Base-by-base conservation (phyloP, 139 green algal genomes). In the Ettlia oleoabundans region DNA sequence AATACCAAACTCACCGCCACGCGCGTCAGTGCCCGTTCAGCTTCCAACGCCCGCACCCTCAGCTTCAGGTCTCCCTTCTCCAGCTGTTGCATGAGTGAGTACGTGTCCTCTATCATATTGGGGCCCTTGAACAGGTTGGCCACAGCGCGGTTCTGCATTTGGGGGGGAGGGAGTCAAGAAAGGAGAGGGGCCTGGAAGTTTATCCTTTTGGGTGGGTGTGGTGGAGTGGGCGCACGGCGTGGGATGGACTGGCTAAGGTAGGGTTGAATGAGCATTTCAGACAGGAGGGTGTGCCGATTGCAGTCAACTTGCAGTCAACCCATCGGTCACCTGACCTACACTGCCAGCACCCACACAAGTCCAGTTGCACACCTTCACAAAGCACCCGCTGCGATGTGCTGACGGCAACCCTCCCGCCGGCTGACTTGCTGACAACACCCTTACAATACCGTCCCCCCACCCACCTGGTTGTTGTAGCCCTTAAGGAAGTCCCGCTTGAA, bases 51-150 rank as follows among this genome's bases (percentile, higher is more conserved):
- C 2, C 97, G 87, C 64, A 99, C 97, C 21, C 97, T 84, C 68
- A 98, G 92, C 90, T 99, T 99, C 28, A 98, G 83, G 85, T 99
- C 96, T 2, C 97, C 97, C 47, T 88, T 67, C 91, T 98, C 94
- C 87, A 99, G 87, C 47, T 82, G 77, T 37, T 81, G 78, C 75
- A 98, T 68, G 6, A 92, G 90, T n/a, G 69, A 70, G 28, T 91
- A 88, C 9, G 97, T 89, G 73, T 97, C 91, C 81, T 97, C 94
- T 42, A 99, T 96, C 83, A 92, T 88, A 90, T 99, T 97, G 79
- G 96, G 96, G 0, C 84, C 87, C 58, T 86, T 90, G 90, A 99
- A 98, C 51, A 99, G 90, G 89, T 99, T 99, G 74, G 69, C 82
- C 15, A 99, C 86, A 1, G 96, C 96, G 35, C 92, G 87, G 82